Base-by-base conservation (phyloP, 768 basidiomycete genomes). In the Agrocybe chaxingu region DNA sequence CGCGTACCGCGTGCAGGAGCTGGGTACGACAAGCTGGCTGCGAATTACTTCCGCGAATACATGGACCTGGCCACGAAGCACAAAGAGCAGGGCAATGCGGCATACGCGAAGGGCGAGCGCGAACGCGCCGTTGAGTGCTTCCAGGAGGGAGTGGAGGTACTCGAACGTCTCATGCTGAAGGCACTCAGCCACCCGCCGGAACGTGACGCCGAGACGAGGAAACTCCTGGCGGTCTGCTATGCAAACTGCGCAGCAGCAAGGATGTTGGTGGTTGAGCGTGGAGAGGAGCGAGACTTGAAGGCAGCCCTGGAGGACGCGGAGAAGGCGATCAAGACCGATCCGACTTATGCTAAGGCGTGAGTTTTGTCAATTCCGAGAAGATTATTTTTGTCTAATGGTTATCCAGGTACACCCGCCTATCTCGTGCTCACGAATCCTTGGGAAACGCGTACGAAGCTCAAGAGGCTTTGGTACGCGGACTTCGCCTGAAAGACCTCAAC, bases 71-170 rank as follows among this genome's bases (percentile, higher is more conserved):
- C 49, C 5, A 49, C 29, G 8, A 31, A 47, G 30, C 13, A 46
- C 8, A 54, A 54, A 48, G 53, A 54, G 4, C 48, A 45, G 9
- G 48, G 53, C 1, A 54, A 54, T 16, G 42, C 37, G 16, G 53
- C 53, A n/a, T 51, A 54, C n/a, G 45, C 45, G 3, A 30, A 11
- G 11, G 41, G 41, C 6, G 35, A 54, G 19, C 31, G 48, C 3
- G 35, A 39, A n/a, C 30, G 38, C 13, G 53, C 53, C 8, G 18
- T 54, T 11, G 36, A 16, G 11, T 30, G 45, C 12, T 54, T 50
- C 24, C 30, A 42, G n/a, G 40, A 51, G 16, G 53, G 45, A 24
- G 43, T 47, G 13, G 45, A 42, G 9, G 35, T 37, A 16, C 34
- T 51, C 19, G 49, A 54, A 6, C 46, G 42, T n/a, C 33, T 50